Evolutionary conservation across 2,329 filamentous ascomycete genomes (phyloP).

Genomic region (Ceratocystis diversiconidia): DNA sequence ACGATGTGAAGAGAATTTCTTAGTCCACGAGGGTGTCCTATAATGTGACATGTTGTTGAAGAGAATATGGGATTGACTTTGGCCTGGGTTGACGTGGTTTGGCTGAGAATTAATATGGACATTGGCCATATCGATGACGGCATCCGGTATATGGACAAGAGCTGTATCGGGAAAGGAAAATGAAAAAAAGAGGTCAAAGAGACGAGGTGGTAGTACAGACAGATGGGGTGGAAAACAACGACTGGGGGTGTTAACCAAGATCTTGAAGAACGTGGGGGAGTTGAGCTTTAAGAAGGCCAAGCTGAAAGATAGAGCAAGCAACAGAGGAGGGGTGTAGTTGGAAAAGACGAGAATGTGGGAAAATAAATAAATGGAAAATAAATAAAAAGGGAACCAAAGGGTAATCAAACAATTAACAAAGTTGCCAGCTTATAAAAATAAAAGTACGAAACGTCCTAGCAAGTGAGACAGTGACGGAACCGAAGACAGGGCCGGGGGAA

Average conservation of each 20-base stretch:
- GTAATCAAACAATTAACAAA: background rate
- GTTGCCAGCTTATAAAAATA: background rate
- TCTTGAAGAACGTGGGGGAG: background rate
- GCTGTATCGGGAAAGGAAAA: background rate
- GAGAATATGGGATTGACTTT: constrained; percentile 8
- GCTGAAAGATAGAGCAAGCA: background rate
- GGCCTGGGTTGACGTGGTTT: background rate
- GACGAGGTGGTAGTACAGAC: background rate
- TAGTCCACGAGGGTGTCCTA: constrained; percentile 17
- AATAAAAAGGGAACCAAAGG: background rate
- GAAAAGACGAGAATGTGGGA: background rate
- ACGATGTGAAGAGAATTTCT: constrained; percentile 17
- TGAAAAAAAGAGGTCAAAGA: constrained; percentile 4
- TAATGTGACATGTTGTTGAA: constrained; percentile 14
- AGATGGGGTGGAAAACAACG: background rate
- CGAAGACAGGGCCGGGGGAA: background rate
- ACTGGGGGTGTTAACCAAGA: background rate
- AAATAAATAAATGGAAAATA: background rate
- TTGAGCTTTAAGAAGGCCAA: constrained; percentile 5
- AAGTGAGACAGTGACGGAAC: background rate
- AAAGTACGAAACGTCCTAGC: background rate
- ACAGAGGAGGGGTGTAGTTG: background rate
- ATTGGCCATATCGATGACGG: constrained; percentile 5
- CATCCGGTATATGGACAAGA: background rate
- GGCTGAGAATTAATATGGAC: background rate